Evolutionary conservation across 345 rosid genomes (phyloP).

Genomic region (Clausena lansium): DNA sequence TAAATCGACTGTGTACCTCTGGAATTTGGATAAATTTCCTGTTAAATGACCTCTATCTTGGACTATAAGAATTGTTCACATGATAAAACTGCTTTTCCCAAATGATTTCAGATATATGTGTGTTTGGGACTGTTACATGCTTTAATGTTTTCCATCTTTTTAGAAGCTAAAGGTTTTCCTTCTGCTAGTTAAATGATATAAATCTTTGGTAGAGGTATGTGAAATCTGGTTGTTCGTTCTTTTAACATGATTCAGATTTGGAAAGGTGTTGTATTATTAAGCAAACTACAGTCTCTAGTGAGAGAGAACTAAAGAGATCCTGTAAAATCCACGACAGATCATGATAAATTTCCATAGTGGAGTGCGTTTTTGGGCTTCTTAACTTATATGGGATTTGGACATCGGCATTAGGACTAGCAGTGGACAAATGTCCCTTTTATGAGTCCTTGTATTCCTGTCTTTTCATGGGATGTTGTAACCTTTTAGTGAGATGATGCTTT

Average conservation of each 20-base stretch:
- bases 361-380: neutral
- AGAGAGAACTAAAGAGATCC: neutral
- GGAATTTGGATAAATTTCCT: neutral
- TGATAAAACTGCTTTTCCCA: neutral
- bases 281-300: neutral
- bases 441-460: neutral
- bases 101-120: neutral
- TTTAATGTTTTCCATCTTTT: too few relatives aligned
- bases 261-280: neutral
- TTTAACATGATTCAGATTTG: neutral
- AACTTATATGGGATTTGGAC: neutral
- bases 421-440: neutral
- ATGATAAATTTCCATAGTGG: neutral
- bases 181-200: too few relatives aligned
- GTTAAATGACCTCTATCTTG: neutral
- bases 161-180: too few relatives aligned
- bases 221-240: neutral
- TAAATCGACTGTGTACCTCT: neutral
- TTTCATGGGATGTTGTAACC: neutral
- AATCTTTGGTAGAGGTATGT: neutral
- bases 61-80: neutral
- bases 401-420: neutral
- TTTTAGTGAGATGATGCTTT: neutral
- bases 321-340: neutral
- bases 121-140: neutral